Conservation (phyloP, 371 early-diverging fungal genomes). For the Mucor indicus region DNA sequence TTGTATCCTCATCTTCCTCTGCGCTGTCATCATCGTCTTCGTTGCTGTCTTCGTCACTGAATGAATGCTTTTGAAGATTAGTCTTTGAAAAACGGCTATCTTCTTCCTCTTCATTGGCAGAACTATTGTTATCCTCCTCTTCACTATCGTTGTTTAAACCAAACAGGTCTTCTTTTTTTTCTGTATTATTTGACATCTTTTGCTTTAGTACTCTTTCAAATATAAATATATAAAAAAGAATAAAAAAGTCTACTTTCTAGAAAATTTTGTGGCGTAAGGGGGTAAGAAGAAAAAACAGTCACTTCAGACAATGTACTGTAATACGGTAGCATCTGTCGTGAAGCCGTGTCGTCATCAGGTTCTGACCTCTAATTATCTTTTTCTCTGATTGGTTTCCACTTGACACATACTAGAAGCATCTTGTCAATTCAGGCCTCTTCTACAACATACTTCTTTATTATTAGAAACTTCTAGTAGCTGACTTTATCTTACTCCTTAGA, state of each 20-base stretch:
- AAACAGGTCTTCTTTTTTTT: constrained; percentile 32
- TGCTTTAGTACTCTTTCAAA: too few relatives aligned
- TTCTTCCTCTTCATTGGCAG: constrained; percentile 23
- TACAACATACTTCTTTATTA: too few relatives aligned
- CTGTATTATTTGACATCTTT: constrained; percentile 17
- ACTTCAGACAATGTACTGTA: too few relatives aligned
- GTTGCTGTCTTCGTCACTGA: constrained; percentile 25
- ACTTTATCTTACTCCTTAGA: too few relatives aligned
- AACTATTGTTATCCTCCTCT: constrained; percentile 13
- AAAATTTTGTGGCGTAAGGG: constrained; percentile 5
- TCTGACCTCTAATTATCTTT: too few relatives aligned
- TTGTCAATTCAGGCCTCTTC: too few relatives aligned
- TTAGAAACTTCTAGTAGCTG: too few relatives aligned
- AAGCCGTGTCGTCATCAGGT: too few relatives aligned
- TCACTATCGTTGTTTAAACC: constrained; percentile 31
- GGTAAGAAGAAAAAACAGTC: background rate
- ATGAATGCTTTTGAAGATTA: constrained; percentile 20
- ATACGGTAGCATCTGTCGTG: too few relatives aligned
- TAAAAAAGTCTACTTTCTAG: background rate
- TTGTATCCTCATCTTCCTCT: constrained; percentile 21
- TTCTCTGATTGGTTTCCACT: too few relatives aligned
- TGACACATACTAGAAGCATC: too few relatives aligned
- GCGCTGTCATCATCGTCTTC: constrained; percentile 28
- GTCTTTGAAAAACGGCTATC: constrained; percentile 28
- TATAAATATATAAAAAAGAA: background rate